Conservation (phyloP, 2,329 filamentous ascomycete genomes). For the Diplocarpon rosae region DNA sequence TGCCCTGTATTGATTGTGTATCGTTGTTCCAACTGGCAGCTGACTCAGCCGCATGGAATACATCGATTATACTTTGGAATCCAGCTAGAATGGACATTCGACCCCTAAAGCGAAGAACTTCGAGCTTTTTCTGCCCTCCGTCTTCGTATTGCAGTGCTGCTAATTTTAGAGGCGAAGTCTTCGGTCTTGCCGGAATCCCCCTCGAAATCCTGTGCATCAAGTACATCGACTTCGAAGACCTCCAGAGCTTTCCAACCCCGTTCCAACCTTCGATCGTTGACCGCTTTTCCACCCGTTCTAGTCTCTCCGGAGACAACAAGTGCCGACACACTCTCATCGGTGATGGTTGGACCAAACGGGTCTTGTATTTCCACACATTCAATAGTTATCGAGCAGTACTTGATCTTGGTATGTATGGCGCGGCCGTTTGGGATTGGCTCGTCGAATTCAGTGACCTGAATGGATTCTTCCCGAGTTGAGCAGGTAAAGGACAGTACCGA, state of each 20-base stretch:
- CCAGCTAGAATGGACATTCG: background rate
- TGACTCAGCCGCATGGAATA: background rate
- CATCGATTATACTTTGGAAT: background rate
- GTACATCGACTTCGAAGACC: slow-evolving; percentile 80
- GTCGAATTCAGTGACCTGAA: slow-evolving; percentile 22
- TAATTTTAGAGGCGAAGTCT: slow-evolving; percentile 74
- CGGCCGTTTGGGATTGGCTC: slow-evolving; percentile 32
- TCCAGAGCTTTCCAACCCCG: slow-evolving; percentile 67
- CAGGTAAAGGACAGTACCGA: slow-evolving; percentile 41
- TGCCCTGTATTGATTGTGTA: background rate
- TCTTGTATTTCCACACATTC: slow-evolving; percentile 81
- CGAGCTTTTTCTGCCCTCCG: slow-evolving; percentile 27
- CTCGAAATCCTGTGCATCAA: slow-evolving; percentile 55
- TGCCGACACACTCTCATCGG: slow-evolving; percentile 64
- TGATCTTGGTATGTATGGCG: slow-evolving; percentile 46
- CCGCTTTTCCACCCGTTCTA: slow-evolving; percentile 66
- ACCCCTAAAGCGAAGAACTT: background rate
- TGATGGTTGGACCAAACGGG: slow-evolving; percentile 81
- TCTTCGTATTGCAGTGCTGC: slow-evolving; percentile 74
- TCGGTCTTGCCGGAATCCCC: slow-evolving; percentile 35
- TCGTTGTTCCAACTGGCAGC: background rate
- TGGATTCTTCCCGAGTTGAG: slow-evolving; percentile 27
- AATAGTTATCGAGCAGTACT: slow-evolving; percentile 49
- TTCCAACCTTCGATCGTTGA: slow-evolving; percentile 71
- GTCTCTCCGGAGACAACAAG: slow-evolving; percentile 87